Evolutionary conservation across 306 rosid species (phyloP).

Genomic region (Luffa aegyptiaca): DNA sequence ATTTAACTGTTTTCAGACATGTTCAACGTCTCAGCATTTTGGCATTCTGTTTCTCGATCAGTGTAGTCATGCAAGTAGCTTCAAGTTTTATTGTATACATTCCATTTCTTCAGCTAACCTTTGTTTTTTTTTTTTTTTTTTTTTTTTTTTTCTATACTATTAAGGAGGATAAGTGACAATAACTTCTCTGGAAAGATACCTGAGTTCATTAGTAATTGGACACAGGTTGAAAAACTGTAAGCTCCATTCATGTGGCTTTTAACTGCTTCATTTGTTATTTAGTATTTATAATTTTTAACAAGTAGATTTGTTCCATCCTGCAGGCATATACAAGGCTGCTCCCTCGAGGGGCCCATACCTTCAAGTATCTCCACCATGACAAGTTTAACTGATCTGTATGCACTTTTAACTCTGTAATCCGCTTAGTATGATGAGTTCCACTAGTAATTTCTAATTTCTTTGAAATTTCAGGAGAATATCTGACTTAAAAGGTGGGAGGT

Average conservation of each 20-base stretch:
- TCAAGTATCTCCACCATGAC: conserved; percentile 56
- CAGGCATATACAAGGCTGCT: conserved; percentile 74
- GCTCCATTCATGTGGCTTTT: conserved; percentile 18
- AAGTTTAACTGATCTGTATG: conserved; percentile 69
- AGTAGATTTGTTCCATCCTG: conserved; percentile 8
- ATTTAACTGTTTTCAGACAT: neutral
- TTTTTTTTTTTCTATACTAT: neutral
- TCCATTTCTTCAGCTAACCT: neutral
- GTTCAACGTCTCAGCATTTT: neutral
- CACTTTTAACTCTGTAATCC: conserved; percentile 9
- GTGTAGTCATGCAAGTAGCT: neutral
- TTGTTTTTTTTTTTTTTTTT: conserved; percentile 3
- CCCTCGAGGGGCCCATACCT: conserved; percentile 87
- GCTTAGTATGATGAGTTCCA: conserved; percentile 7
- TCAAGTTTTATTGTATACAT: neutral
- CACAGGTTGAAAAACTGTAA: conserved; percentile 63
- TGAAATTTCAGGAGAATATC: conserved; percentile 69
- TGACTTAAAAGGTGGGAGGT: conserved; percentile 47
- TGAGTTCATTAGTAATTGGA: conserved; percentile 60
- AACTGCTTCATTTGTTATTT: conserved; percentile 8
- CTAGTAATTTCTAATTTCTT: conserved; percentile 18
- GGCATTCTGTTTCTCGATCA: neutral
- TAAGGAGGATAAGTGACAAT: conserved; percentile 79
- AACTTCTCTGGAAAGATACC: conserved; percentile 73
- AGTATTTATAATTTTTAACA: neutral